phyloP scores from a whole-genome alignment of 371 early-diverging fungal genomes.

The Saksenaea vasiformis region DNA sequence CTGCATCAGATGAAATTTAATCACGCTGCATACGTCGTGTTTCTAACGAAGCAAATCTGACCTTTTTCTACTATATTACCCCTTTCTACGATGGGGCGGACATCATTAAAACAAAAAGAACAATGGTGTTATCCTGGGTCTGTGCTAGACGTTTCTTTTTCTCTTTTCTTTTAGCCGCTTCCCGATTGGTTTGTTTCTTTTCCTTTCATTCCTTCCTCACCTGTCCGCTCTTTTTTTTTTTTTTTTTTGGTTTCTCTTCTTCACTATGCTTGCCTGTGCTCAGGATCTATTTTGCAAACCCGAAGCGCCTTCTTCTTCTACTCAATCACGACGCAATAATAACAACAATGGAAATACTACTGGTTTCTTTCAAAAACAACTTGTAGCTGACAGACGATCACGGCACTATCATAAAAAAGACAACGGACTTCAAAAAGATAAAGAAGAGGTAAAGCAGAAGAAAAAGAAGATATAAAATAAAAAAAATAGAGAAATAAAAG shows the following conservation, averaged over 20 bases:
- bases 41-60: conserved; percentile 13
- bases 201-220: conserved; percentile 4
- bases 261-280: conserved; percentile 19
- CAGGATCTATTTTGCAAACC: conserved; percentile 14
- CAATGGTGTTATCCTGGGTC: background rate
- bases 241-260: conserved; percentile 2
- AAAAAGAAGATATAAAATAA: background rate
- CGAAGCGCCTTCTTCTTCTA: conserved; percentile 19
- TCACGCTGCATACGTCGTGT: conserved; percentile 1
- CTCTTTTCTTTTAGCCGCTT: conserved; percentile 10
- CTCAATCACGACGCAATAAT: conserved; percentile 19
- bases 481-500: background rate
- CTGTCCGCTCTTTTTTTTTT: conserved; percentile 8
- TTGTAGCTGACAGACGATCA: conserved; percentile 14
- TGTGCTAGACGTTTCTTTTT: conserved; percentile 2
- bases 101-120: conserved; percentile 4
- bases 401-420: conserved; percentile 19
- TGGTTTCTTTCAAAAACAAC: conserved; percentile 9
- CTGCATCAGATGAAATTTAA: conserved; percentile 1
- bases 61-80: conserved; percentile 14
- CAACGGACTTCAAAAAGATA: conserved; percentile 16
- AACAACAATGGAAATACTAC: conserved; percentile 17
- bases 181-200: conserved; percentile 3
- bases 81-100: conserved; percentile 1
- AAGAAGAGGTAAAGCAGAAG: conserved; percentile 18